Conservation (phyloP, 148 eudicot species). For the Vaccinium corymbosum region DNA sequence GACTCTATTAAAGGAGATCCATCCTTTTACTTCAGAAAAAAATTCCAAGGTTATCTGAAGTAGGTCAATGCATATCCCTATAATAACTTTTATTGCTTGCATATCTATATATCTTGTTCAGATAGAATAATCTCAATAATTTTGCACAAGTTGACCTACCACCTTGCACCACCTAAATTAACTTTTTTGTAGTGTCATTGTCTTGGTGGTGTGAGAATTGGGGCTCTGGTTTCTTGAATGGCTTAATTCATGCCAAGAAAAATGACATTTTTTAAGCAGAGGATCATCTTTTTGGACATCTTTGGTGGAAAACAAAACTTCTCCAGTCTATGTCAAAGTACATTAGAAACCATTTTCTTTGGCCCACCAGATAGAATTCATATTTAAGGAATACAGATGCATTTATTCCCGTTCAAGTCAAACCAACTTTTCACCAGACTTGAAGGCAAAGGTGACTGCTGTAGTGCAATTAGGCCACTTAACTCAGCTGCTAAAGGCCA, state of each 20-base stretch:
- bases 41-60: neutral
- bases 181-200: neutral
- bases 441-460: slow-evolving; percentile 9
- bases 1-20: neutral
- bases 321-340: neutral
- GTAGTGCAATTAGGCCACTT: neutral
- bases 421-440: neutral
- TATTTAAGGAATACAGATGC: neutral
- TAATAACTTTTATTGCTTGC: neutral
- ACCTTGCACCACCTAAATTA: neutral
- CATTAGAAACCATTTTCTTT: neutral
- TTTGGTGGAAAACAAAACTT: neutral
- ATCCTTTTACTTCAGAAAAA: neutral
- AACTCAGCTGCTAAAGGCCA: neutral
- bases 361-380: neutral
- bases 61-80: neutral
- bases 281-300: neutral
- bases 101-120: neutral
- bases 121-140: neutral
- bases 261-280: neutral
- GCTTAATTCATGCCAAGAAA: neutral
- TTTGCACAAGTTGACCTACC: neutral
- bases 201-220: neutral
- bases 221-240: neutral
- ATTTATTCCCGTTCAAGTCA: neutral